Evolutionary conservation across 2,329 filamentous ascomycete genomes (phyloP).

Genomic region (Sporothrix brunneoviolacea): DNA sequence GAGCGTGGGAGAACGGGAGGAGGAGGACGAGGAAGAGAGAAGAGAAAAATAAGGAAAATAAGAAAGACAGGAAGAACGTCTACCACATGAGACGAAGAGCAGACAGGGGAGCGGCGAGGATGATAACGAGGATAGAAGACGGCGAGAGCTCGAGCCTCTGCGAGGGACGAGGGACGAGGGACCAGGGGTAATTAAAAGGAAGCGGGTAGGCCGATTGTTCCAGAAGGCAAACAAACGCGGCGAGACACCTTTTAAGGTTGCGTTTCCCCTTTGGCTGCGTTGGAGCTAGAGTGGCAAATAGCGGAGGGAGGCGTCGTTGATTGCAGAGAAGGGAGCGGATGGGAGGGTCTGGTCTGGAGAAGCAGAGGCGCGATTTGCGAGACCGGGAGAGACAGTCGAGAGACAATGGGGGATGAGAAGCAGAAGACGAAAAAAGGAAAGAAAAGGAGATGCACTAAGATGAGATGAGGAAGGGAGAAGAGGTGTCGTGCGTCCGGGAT

Average conservation of each 20-base stretch:
- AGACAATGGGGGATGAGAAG: background rate
- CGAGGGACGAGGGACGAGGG: background rate
- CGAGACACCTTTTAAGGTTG: too few species aligned
- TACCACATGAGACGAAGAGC: conserved; percentile 7
- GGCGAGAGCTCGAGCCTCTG: conserved; percentile 5
- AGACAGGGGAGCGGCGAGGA: background rate
- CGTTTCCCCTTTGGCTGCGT: too few species aligned
- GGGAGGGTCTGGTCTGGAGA: conserved; percentile 4
- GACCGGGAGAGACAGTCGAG: too few species aligned
- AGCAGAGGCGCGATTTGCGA: too few species aligned
- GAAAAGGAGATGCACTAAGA: background rate
- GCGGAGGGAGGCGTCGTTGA: background rate
- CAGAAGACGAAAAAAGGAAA: background rate
- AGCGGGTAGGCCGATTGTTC: conserved; percentile 8
- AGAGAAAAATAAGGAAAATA: background rate
- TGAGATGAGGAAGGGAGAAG: conserved; percentile 3
- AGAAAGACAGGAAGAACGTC: conserved; percentile 1
- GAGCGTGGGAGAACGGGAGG: background rate
- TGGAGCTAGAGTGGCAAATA: background rate
- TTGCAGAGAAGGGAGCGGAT: conserved; percentile 6
- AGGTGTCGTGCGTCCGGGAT: too few species aligned
- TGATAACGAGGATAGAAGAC: background rate
- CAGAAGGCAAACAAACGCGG: conserved; percentile 6
- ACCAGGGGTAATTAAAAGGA: conserved; percentile 1
- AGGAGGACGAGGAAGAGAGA: too few species aligned